Evolutionary conservation across 140 eudicot species (phyloP).

Genomic region (Anethum foeniculum): DNA sequence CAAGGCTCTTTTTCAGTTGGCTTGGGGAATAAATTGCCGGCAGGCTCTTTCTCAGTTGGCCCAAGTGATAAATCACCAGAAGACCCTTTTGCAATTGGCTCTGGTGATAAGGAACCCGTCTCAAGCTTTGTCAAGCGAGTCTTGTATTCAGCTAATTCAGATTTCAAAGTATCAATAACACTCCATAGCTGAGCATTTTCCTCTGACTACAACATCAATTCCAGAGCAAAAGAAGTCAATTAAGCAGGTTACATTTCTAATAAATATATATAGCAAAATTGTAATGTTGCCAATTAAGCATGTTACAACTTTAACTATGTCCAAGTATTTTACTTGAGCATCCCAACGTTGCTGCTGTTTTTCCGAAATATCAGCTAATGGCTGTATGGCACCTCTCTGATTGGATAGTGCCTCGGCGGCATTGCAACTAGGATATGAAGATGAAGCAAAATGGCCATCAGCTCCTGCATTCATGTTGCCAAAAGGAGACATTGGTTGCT

Average conservation of each 20-base stretch:
- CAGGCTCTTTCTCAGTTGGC: neutral
- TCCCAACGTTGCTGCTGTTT: slow-evolving; percentile 22
- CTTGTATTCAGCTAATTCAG: slow-evolving; percentile 18
- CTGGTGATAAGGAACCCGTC: neutral
- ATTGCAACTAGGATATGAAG: slow-evolving; percentile 2
- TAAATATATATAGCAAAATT: neutral
- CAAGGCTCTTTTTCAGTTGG: neutral
- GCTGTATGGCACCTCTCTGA: slow-evolving; percentile 9
- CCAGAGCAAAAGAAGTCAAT: neutral
- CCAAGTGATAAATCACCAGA: neutral
- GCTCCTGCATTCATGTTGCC: neutral
- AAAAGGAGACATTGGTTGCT: neutral
- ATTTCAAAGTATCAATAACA: slow-evolving; percentile 15
- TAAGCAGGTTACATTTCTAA: neutral
- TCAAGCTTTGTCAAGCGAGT: slow-evolving; percentile 18
- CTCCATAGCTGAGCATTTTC: slow-evolving; percentile 26
- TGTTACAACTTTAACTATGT: neutral
- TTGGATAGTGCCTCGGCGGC: slow-evolving; percentile 1
- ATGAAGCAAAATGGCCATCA: slow-evolving; percentile 7
- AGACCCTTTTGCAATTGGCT: neutral
- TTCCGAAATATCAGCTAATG: slow-evolving; percentile 5
- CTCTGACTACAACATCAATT: slow-evolving; percentile 19
- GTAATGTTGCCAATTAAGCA: neutral
- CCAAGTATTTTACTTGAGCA: slow-evolving; percentile 16
- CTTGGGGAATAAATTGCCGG: neutral